phyloP scores from a whole-genome alignment of 1,284 basidiomycete species.

The Moesziomyces parantarcticus region DNA sequence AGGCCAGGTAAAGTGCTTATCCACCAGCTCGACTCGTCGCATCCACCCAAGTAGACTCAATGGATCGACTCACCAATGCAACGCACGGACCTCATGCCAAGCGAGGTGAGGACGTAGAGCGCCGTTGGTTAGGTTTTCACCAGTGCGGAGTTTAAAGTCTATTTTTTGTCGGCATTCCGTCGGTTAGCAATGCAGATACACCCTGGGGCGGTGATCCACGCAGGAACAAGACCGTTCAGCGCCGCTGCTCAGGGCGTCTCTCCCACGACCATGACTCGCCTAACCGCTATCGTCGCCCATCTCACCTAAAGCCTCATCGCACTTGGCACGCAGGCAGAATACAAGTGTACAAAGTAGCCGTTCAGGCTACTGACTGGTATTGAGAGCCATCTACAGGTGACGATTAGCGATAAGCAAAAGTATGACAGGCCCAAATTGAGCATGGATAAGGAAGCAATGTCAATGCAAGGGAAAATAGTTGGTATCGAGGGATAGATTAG shows the following conservation, averaged over 20 bases:
- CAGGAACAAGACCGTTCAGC: background rate
- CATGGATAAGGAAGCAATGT: background rate
- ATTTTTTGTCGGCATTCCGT: background rate
- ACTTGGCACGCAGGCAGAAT: too few relatives aligned
- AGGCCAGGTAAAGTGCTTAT: slow-evolving; percentile 39
- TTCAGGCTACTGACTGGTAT: background rate
- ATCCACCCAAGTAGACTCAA: slow-evolving; percentile 26
- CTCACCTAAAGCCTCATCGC: background rate
- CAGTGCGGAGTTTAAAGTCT: background rate
- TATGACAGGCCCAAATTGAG: background rate
- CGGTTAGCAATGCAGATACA: too few relatives aligned
- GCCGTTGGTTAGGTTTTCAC: background rate
- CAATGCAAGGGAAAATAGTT: background rate
- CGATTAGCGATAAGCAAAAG: background rate
- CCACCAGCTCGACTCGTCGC: slow-evolving; percentile 32
- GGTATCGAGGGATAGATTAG: slow-evolving; percentile 9
- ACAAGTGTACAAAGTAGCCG: too few relatives aligned
- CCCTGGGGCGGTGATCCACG: background rate
- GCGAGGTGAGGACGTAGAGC: too few relatives aligned
- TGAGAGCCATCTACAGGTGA: background rate
- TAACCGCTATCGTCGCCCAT: background rate
- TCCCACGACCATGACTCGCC: slow-evolving; percentile 12
- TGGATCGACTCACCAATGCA: background rate
- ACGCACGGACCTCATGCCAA: background rate
- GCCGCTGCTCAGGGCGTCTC: too few relatives aligned